Base-by-base conservation (phyloP, 805 yeast genomes). In the Metschnikowia aberdeeniae region DNA sequence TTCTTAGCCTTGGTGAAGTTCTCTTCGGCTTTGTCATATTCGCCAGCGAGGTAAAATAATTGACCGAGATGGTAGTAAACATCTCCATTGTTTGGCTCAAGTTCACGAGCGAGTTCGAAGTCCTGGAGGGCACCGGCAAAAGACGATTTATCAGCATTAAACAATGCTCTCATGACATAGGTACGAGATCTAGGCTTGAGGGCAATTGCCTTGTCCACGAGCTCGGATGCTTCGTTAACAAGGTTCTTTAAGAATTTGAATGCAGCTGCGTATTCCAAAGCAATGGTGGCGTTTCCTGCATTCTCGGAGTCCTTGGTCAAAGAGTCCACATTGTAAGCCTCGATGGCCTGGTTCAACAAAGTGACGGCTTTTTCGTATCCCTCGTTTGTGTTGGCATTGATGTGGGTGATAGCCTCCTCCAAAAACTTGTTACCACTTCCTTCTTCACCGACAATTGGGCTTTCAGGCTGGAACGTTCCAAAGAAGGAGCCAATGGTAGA, bases 41-140 rank as follows among this genome's bases (percentile, higher is more conserved):
- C 86, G 51, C 83, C 84, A 51, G 87, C 80, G 59, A 93, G 72
- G 71, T 90, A 92, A 65, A 77, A 80, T 62, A 90, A 76, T 78
- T 93, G 99, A 56, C 95, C 99, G 64, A 85, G 82, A 70, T 93
- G 99, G 75, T 93, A 93, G 73, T 83, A 87, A 54, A 85, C 79
- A 61, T 93, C 96, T 29, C 93, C 82, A 59, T 82, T 80, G 20
- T 78, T 69, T 40, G 92, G 80, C 60, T 87, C 83, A 50, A 85
- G 61, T 48, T 74, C 70, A 49, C 81, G 73, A 17, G 97, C 98
- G 43, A 74, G 69, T 42, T 80, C 78, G 60, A 93, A 89, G 66
- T 83, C 86, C 38, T 69, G 65, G 27, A 68, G 58, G 40, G 95
- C 82, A 51, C 78, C 84, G 14, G 70, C 68, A 45, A 76, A 72